Conservation (phyloP, 306 rosid genomes). For the Prunus kanzakura region DNA sequence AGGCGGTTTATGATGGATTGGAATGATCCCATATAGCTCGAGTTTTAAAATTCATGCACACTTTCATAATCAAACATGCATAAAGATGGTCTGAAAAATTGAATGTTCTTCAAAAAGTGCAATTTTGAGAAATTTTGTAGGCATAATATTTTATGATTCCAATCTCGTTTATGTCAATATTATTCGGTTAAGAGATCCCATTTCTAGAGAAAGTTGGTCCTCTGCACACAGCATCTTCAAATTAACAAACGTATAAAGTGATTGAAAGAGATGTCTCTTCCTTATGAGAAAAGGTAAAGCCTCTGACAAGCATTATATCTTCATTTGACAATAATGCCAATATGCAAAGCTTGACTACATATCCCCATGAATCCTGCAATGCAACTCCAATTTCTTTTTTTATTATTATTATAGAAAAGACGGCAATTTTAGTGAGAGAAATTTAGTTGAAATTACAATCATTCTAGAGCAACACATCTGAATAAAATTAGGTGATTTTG, state of each 20-base stretch:
- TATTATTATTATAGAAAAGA: too few species aligned
- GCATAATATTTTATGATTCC: not conserved
- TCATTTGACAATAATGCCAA: conserved; percentile 5
- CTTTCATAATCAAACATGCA: not conserved
- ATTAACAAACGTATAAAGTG: not conserved
- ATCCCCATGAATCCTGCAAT: not conserved
- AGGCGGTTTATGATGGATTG: conserved; percentile 6
- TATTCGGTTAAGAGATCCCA: conserved; percentile 14
- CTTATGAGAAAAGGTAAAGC: conserved; percentile 37
- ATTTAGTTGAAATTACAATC: too few species aligned
- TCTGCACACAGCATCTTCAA: conserved; percentile 2
- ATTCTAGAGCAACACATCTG: too few species aligned
- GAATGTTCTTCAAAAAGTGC: not conserved
- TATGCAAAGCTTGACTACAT: conserved; percentile 1
- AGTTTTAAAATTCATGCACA: not conserved
- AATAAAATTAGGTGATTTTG: too few species aligned
- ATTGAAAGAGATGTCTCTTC: conserved; percentile 36
- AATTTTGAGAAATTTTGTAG: not conserved
- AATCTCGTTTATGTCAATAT: conserved; percentile 12
- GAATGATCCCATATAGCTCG: not conserved
- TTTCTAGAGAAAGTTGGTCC: conserved; percentile 19
- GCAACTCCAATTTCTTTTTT: too few species aligned
- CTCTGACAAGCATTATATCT: conserved; percentile 9
- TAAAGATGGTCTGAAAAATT: conserved; percentile 2
- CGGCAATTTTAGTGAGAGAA: too few species aligned